A percentile compares a stretch with the other conserved stretches of the same genome.
Evolutionary conservation across 2,329 filamentous ascomycete genomes (phyloP).

Genomic region (Aureobasidium sp.): DNA sequence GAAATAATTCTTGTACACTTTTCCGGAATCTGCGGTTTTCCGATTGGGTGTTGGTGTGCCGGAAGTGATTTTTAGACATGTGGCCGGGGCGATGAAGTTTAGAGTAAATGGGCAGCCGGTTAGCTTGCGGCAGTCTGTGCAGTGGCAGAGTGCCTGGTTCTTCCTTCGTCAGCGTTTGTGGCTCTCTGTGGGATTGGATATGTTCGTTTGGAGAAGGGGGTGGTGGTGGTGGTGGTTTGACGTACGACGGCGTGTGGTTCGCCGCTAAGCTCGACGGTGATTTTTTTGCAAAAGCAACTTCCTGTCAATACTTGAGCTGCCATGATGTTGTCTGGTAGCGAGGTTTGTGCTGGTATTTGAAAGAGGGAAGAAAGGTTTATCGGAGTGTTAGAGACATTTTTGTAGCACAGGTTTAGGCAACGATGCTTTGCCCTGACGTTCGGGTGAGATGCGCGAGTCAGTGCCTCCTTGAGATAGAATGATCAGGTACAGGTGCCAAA

Average conservation of each 20-base stretch:
- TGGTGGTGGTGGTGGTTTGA: background rate
- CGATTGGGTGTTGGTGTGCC: slow-evolving; percentile 47
- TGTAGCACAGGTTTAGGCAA: too few relatives aligned
- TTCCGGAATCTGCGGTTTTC: slow-evolving; percentile 47
- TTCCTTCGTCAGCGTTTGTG: background rate
- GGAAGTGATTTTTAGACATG: slow-evolving; percentile 39
- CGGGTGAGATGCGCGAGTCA: too few relatives aligned
- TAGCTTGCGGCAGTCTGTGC: slow-evolving; percentile 42
- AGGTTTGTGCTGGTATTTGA: too few relatives aligned
- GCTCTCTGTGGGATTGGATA: too few relatives aligned
- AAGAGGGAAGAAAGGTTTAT: too few relatives aligned
- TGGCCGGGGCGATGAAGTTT: slow-evolving; percentile 40
- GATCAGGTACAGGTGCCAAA: too few relatives aligned
- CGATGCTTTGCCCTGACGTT: too few relatives aligned
- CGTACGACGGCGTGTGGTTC: slow-evolving; percentile 40
- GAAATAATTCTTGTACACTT: slow-evolving; percentile 49
- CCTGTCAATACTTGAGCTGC: slow-evolving; percentile 33
- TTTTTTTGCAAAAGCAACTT: slow-evolving; percentile 45
- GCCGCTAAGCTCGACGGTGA: slow-evolving; percentile 43
- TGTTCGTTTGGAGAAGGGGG: slow-evolving; percentile 29
- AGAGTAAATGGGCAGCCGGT: slow-evolving; percentile 46
- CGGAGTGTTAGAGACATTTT: too few relatives aligned
- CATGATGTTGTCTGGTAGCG: background rate
- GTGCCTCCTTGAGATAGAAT: too few relatives aligned
- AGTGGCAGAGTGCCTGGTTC: slow-evolving; percentile 51